Base-by-base conservation (phyloP, 768 basidiomycete species). In the Gelatoporia subvermispora region DNA sequence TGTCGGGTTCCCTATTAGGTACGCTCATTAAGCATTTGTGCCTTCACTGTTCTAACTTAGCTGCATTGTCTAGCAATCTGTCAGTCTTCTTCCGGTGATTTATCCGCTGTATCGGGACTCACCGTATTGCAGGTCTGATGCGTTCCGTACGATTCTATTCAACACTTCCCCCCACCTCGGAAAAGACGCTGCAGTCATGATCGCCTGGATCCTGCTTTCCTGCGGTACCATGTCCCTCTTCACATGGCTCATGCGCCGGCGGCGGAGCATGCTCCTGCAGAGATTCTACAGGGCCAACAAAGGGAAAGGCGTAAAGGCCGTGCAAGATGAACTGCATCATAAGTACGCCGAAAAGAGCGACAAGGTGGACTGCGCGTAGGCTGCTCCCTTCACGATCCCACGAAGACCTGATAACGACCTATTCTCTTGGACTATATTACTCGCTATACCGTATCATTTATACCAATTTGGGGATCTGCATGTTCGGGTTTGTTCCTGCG, bases 91-190 rank as follows among this genome's bases (percentile, higher is more conserved):
- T 7, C 7, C 35, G 3, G 22, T 34, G 28, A 46, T 28, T 9
- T 38, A 3, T 35, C 43, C 47, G 38, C 45, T 7, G 28, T 13
- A 5, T 7, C 28, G 5, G 13, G 13, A 7, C 37, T 3, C 10
- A 8, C 13, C 4, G 16, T 28, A 24, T 5, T 18, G 13, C 28
- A 64, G 61, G 8, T 60, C 61, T 15, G 46, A 61, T 36, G 67
- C 67, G 0, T 57, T 67, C 9, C 63, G 67, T 24, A 65, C 63
- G 17, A 65, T 71, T 50, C 52, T 69, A 37, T 71, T 71, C 63
- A 53, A 68, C 54, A 68, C 68, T 20, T 50, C 59, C 38, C 56
- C 56, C 36, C 51, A 58, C 22, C 56, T 69, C 13, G 65, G 61
- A 9, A 58, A 45, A n/a, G 65, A 66, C 50, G 63, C 60, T 15